Base-by-base conservation (phyloP, 768 basidiomycete genomes). In the Macrolepiota fuliginosa region DNA sequence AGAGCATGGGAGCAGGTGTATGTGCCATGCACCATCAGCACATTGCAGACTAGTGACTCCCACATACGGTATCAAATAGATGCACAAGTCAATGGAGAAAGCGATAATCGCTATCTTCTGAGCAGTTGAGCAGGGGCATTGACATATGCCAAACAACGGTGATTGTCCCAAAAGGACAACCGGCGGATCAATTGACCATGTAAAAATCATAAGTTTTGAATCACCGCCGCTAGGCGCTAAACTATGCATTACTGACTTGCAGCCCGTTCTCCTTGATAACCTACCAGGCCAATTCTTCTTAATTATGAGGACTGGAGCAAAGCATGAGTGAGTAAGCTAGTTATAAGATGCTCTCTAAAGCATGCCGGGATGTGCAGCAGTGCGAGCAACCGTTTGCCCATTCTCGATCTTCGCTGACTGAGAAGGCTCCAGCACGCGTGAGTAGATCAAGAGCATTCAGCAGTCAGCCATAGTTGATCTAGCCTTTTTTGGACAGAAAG, bases 361-460 rank as follows among this genome's bases (percentile, higher is more conserved):
- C 15, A n/a, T 7, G 19, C 19, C 19, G 42, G 6, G 42, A 17
- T n/a, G 15, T 45, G 42, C 10, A 22, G 42, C 19, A 45, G 42
- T 15, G 17, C 19, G 42, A 45, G 42, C 42, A 45, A 45, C 17
- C n/a, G 17, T 45, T 45, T 45, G 42, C 42, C 17, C 42, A 45
- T 45, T 45, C 17, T 45, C 42, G n/a, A 45, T 5, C 47, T 49
- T 49, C 4, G 47, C 22, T 27, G 12, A 22, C 47, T 24, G 47
- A 54, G 35, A 54, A 37, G 53, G 22, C 36, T 37, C 29, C 35
- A 54, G 52, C 50, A n/a, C 11, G 29, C 25, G 29, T 27, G 57
- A 58, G 57, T 36, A 49, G 58, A 51, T 50, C 49, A 59, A 39
- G 58, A 59, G 58, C 29, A 37, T 24, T 39, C 46, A 47, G 37